Evolutionary conservation across 305 asterid species (phyloP), one percentile per base, ranked within the genome.

Genomic region (Fraxinus albicans): DNA sequence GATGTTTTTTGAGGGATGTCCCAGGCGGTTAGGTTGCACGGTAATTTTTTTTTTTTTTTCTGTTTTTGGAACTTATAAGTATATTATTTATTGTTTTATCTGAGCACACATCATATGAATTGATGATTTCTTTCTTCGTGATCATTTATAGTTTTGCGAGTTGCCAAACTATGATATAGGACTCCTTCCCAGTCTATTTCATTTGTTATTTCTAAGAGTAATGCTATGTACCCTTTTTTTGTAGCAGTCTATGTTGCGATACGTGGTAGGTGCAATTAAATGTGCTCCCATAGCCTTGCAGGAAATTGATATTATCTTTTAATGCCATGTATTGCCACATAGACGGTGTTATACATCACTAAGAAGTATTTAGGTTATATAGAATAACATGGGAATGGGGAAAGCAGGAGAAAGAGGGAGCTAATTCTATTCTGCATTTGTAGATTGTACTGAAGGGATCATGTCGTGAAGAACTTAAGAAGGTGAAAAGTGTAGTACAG

Each of bases 1-100:
- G 89, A 97, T 97, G 99, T 94, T 89, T 88, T 92, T 97, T 72
- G 98, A 93, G 86, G 99, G 99, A 69, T 97, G 99, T 88, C 94
- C 97, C 6, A 89, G 97, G 90, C 97, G 97, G 80, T 85, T 97
- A 84, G 98, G 98, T 80, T 95, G 99, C 97, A 97, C 99, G 97
- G 99, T 97, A 92, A 8, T 80, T 13, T 38, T 53, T 53, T 27
- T 79, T 79, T 13, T 80, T 34, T 36, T 36, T 36, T 36, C 42
- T 38, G 10, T 38, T 36, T 36, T 63, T 25, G 33, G 29, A 34
- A 23, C 42, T 42, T 44, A 76, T n/a, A 13, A 42, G 60, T 4
- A 25, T 38, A 19, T 19, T 12, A 50, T 15, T 44, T 17, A 4
- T 15, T 15, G 8, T 50, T 58, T 58, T 58, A n/a, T 58, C 29